Evolutionary conservation across 2,329 filamentous ascomycete genomes (phyloP).

Genomic region (Cercospora beticola): DNA sequence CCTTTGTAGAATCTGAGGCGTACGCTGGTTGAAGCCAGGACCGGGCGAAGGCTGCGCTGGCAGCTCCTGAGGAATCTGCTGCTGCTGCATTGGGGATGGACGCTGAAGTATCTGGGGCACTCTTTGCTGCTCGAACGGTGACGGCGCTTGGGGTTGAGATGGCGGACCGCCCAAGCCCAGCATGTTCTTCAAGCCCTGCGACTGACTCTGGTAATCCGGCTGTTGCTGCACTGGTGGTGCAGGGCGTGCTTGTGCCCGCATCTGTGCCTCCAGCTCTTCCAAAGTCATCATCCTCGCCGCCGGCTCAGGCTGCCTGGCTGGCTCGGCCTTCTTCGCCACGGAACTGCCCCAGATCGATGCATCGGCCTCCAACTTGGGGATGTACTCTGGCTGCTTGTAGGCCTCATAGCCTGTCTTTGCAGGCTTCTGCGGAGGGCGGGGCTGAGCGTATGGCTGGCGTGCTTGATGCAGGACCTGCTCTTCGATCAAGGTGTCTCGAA

Average conservation of each 20-base stretch:
- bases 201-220: conserved; percentile 32
- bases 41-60: conserved; percentile 39
- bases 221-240: conserved; percentile 24
- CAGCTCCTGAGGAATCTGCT: conserved; percentile 26
- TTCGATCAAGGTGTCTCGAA: conserved; percentile 81
- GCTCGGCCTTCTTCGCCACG: conserved; percentile 54
- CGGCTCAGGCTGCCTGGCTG: conserved; percentile 27
- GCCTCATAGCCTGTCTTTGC: conserved; percentile 85
- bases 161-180: conserved; percentile 33
- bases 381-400: conserved; percentile 78
- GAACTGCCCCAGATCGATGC: conserved; percentile 87
- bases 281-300: conserved; percentile 85
- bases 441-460: conserved; percentile 59
- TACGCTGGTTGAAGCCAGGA: conserved; percentile 44
- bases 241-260: conserved; percentile 67
- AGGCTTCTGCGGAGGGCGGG: conserved; percentile 51
- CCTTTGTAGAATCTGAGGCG: conserved; percentile 43
- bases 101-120: conserved; percentile 51
- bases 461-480: conserved; percentile 83
- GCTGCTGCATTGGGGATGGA: conserved; percentile 40
- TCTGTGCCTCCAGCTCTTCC: conserved; percentile 93
- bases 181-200: conserved; percentile 38
- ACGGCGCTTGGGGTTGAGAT: conserved; percentile 23
- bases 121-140: conserved; percentile 39
- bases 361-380: conserved; percentile 88